These are phyloP conservation scores for Leucoagaricus sp. DNA, from an alignment of 1,284 basidiomycete genomes.

Conservation along the genomic window DNA sequence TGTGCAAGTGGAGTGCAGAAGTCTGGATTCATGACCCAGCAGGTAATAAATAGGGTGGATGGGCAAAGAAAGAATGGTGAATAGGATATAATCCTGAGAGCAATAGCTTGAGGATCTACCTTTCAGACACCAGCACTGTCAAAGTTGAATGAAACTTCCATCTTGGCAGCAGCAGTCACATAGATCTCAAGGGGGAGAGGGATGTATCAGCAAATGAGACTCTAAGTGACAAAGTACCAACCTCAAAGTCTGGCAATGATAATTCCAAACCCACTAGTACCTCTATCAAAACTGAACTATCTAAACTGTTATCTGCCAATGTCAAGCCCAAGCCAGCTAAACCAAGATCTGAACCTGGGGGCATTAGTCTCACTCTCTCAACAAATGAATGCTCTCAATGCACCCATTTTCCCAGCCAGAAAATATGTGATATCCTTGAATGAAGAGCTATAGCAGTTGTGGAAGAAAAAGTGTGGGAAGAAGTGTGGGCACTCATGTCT, in stretches of 20 bases:
- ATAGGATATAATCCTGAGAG: conserved; percentile 28
- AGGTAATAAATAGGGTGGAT: background rate
- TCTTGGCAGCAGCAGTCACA: conserved; percentile 14
- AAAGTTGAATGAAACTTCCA: conserved; percentile 29
- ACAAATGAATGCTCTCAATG: background rate
- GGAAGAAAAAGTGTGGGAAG: background rate
- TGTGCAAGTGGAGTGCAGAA: background rate
- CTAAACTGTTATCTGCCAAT: too few relatives aligned
- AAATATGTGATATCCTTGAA: background rate
- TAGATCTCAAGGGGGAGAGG: conserved; percentile 4
- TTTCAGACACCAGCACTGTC: conserved; percentile 25
- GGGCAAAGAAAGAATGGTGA: conserved; percentile 23
- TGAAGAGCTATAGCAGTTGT: background rate
- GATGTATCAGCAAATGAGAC: background rate
- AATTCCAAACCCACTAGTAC: too few relatives aligned
- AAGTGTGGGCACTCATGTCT: background rate
- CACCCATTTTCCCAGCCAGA: background rate
- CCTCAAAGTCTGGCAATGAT: too few relatives aligned
- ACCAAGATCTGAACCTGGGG: too few relatives aligned
- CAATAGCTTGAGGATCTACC: conserved; percentile 33
- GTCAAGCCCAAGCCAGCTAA: too few relatives aligned
- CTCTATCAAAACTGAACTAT: too few relatives aligned
- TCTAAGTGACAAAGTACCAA: background rate
- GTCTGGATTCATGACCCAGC: background rate
- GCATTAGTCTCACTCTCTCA: background rate